A percentile compares a stretch with the other conserved stretches of the same genome.
These are phyloP conservation scores for Pugionium dolabratum DNA, from an alignment of 345 rosid species.

Conservation along the genomic window DNA sequence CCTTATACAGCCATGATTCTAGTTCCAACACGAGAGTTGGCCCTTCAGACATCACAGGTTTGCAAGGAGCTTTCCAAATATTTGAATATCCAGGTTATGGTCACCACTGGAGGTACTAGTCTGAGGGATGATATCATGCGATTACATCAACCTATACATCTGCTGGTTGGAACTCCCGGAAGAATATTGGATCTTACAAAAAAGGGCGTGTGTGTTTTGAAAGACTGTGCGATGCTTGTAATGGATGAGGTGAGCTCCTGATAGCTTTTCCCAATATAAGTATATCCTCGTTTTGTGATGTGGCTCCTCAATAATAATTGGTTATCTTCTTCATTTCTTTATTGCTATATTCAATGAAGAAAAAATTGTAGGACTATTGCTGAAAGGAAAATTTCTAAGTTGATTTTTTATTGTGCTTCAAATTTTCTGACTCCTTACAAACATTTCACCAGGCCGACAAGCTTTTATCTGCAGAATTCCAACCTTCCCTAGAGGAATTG, in stretches of 20 bases:
- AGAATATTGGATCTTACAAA: conserved; percentile 94
- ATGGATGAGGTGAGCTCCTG: conserved; percentile 84
- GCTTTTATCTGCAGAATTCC: conserved; percentile 96
- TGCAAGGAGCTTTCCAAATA: conserved; percentile 98
- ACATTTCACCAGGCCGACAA: conserved; percentile 81
- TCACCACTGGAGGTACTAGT: conserved; percentile 99
- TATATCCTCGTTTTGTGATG: conserved; percentile 17
- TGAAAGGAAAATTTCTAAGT: background rate
- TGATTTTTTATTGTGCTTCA: conserved; percentile 24
- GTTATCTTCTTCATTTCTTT: background rate
- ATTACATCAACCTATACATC: conserved; percentile 93
- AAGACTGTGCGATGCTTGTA: conserved; percentile 94
- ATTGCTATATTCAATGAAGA: background rate
- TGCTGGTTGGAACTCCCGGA: conserved; percentile 99
- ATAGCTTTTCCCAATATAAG: conserved; percentile 14
- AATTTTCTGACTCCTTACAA: conserved; percentile 46
- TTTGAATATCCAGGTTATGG: conserved; percentile 95
- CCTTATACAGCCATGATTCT: conserved; percentile 75
- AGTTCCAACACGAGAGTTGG: conserved; percentile 96
- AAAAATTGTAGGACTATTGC: background rate
- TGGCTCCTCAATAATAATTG: conserved; percentile 7
- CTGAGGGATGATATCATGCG: conserved; percentile 99
- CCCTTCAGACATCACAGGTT: conserved; percentile 98
- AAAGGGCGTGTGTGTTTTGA: conserved; percentile 93
- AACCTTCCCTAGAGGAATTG: conserved; percentile 92